Evolutionary conservation across 2,329 filamentous ascomycete genomes (phyloP).

Genomic region (Diaporthe citri): DNA sequence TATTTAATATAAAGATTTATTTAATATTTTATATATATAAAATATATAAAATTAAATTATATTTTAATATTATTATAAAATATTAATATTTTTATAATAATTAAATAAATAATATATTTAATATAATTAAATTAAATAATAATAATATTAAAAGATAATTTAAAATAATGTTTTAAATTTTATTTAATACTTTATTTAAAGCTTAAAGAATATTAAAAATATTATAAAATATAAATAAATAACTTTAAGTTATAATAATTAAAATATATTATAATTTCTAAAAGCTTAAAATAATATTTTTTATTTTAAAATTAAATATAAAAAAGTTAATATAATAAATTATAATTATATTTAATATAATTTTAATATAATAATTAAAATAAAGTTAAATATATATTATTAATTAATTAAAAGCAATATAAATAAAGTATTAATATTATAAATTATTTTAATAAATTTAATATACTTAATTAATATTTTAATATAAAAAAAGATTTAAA

Average conservation of each 20-base stretch:
- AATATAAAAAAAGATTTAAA: neutral
- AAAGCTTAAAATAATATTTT: neutral
- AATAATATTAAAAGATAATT: neutral
- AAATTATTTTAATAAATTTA: neutral
- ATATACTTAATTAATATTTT: neutral
- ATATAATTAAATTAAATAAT: neutral
- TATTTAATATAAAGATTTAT: neutral
- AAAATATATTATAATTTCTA: neutral
- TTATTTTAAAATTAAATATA: neutral
- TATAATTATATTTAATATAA: neutral
- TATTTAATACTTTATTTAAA: neutral
- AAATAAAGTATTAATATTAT: neutral
- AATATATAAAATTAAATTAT: neutral
- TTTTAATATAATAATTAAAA: neutral
- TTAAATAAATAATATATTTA: neutral
- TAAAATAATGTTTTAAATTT: neutral
- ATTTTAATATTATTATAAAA: neutral
- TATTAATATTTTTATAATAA: neutral
- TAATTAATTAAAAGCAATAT: neutral
- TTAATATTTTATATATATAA: conserved; percentile 2
- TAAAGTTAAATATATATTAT: neutral
- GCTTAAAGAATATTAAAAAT: neutral
- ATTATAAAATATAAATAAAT: neutral
- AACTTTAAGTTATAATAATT: neutral
- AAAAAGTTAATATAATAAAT: neutral